Evolutionary conservation across 2,329 filamentous ascomycete species (phyloP), one percentile per base, ranked within the genome.

Genomic region (Alternaria tenuissima): DNA sequence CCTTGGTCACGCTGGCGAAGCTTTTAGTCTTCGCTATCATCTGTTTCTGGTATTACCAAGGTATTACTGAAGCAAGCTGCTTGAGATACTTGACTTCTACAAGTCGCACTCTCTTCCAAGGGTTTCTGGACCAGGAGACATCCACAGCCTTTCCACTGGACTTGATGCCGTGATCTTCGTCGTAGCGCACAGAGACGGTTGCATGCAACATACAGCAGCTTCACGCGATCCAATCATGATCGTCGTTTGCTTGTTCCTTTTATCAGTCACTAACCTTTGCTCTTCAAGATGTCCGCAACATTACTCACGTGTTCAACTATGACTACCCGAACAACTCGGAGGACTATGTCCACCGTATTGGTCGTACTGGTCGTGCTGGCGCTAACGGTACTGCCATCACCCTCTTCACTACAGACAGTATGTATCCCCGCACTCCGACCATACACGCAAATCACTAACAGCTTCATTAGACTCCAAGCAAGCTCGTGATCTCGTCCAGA

Each of bases 271-370:
- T 96, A 96, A 96, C 91, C 86, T 88, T 81, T 86, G 80, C 84
- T 81, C 84, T 85, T 83, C 79, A 97, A 98, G 95, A 99, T 91
- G 95, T 99, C 86, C 94, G 94, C 85, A 96, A 99, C 88, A 99
- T 99, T 86, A 98, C 95, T 84, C 95, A 99, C 85, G 95, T 99
- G 84, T 88, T 99, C 85, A 98, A 98, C 89, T 97, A 98, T 92
- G 95, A 98, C 82, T 98, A 98, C 83, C 94, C 94, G 81, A 98
- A 98, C 86, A 98, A 89, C 80, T 89, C 87, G 74, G 87, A 89
- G 80, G 87, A 89, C 75, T 89, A 89, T 74, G 86, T 89, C 78
- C 87, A 89, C 79, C 87, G 87, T 76, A 89, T 89, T 78, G 87
- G 87, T 77, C 86, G 87, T 82, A 89, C 87, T 77, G 87, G 84